phyloP scores from a whole-genome alignment of 2,329 filamentous ascomycete genomes.

The Beauveria australis region DNA sequence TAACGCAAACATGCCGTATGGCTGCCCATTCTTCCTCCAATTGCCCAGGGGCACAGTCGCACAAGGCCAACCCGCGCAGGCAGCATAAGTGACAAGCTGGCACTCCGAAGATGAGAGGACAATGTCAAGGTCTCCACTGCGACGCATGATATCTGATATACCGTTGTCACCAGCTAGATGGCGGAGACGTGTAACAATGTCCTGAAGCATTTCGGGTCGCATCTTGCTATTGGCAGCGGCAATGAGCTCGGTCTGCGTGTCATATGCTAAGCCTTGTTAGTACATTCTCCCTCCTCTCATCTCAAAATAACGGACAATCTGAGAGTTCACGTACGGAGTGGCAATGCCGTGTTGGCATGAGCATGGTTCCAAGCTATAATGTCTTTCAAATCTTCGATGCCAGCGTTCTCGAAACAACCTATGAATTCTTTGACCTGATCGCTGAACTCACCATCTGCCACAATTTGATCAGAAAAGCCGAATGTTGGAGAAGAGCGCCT shows the following conservation, averaged over 20 bases:
- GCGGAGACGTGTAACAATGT: not conserved
- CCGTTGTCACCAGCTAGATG: not conserved
- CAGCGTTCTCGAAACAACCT: not conserved
- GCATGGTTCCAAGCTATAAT: slow-evolving; percentile 7
- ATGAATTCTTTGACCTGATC: slow-evolving; percentile 6
- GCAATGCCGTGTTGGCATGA: not conserved
- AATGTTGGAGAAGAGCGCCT: no score
- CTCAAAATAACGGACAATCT: no score
- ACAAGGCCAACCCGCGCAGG: slow-evolving; percentile 1
- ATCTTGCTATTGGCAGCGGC: not conserved
- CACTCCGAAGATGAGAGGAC: slow-evolving; percentile 3
- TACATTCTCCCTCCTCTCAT: not conserved
- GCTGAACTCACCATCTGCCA: slow-evolving; percentile 7
- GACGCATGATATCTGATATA: not conserved
- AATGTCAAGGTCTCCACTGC: not conserved
- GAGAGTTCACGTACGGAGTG: not conserved
- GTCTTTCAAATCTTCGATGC: slow-evolving; percentile 4
- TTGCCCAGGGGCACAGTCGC: not conserved
- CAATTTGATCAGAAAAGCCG: not conserved
- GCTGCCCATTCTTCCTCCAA: slow-evolving; percentile 6
- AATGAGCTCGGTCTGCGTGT: slow-evolving; percentile 1
- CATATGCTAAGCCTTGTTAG: not conserved
- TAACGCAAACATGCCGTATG: slow-evolving; percentile 7
- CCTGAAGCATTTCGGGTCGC: not conserved
- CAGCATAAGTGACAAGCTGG: not conserved